Percentiles rank a stretch among this genome's conserved stretches.
Conservation (phyloP, 2,329 filamentous ascomycete species). For the Epichloe coenophiala region DNA sequence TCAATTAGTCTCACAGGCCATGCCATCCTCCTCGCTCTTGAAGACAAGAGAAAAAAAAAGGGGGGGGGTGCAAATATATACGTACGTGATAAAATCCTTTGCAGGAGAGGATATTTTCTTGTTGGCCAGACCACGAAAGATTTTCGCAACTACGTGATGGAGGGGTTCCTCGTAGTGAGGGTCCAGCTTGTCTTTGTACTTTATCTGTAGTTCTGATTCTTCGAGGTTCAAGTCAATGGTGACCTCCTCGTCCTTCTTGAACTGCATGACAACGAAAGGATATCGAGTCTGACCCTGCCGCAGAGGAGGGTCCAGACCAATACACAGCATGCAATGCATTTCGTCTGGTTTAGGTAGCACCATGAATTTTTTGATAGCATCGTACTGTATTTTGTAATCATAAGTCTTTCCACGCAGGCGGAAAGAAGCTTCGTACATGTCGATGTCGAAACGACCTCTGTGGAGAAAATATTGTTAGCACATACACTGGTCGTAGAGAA, state of each 20-base stretch:
- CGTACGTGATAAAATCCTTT: constrained; percentile 75
- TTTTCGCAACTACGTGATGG: constrained; percentile 84
- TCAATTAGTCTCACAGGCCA: background rate
- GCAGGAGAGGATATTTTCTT: constrained; percentile 93
- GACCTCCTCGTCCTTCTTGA: constrained; percentile 95
- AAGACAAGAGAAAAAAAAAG: background rate
- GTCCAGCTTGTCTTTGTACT: constrained; percentile 83
- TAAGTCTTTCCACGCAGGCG: constrained; percentile 96
- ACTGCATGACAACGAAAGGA: constrained; percentile 97
- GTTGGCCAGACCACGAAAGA: constrained; percentile 85
- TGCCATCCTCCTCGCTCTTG: background rate
- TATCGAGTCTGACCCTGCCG: constrained; percentile 96
- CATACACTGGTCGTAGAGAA: background rate
- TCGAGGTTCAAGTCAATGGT: constrained; percentile 94
- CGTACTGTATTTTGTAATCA: constrained; percentile 99
- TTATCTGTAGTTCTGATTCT: constrained; percentile 66
- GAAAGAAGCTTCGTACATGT: constrained; percentile 98
- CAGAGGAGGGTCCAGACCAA: constrained; percentile 87
- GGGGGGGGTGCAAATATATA: constrained; percentile 5
- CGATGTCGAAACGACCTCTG: constrained; percentile 98
- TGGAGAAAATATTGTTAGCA: constrained; percentile 2
- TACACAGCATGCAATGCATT: constrained; percentile 83
- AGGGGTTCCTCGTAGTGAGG: constrained; percentile 87
- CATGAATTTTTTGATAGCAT: constrained; percentile 99
- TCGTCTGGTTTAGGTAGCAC: constrained; percentile 97